Percentiles rank a stretch among this genome's conserved stretches.
Evolutionary conservation across 345 rosid species (phyloP).

Genomic region (Lepidium sativum): DNA sequence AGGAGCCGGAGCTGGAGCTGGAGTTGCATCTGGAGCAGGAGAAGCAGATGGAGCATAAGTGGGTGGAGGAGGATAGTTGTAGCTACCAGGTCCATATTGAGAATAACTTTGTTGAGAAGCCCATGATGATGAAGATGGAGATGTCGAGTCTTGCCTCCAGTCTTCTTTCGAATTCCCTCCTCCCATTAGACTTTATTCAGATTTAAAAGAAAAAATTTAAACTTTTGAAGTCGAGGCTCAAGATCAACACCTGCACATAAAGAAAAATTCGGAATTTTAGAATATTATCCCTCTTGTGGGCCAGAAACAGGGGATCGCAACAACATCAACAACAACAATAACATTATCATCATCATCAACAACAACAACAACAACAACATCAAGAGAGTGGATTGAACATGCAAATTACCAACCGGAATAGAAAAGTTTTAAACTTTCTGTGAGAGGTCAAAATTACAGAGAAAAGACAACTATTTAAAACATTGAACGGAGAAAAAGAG

Average conservation of each 20-base stretch:
- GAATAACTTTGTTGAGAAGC: slow-evolving; percentile 30
- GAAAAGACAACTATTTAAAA: not conserved
- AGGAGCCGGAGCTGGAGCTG: not conserved
- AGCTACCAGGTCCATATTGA: slow-evolving; percentile 43
- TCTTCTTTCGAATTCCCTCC: slow-evolving; percentile 54
- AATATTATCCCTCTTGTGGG: not conserved
- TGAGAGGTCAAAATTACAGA: not conserved
- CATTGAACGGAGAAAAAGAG: not conserved
- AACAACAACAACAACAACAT: not conserved
- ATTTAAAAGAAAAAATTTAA: not conserved
- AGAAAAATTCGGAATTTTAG: not conserved
- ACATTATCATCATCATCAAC: too few species aligned
- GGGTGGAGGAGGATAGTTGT: slow-evolving; percentile 30
- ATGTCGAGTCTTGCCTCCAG: slow-evolving; percentile 10
- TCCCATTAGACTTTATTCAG: slow-evolving; percentile 44
- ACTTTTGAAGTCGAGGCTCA: not conserved
- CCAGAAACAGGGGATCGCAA: not conserved
- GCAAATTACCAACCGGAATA: not conserved
- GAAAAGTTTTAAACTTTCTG: not conserved
- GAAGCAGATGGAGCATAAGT: slow-evolving; percentile 11
- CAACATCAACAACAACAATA: too few species aligned
- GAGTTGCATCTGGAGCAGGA: slow-evolving; percentile 9
- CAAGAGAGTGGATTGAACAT: not conserved
- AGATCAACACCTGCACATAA: not conserved
- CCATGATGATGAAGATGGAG: slow-evolving; percentile 45